Percentiles rank a stretch among this genome's conserved stretches.
Conservation (phyloP, 495 filamentous ascomycete species). For the Niebla homalea region DNA sequence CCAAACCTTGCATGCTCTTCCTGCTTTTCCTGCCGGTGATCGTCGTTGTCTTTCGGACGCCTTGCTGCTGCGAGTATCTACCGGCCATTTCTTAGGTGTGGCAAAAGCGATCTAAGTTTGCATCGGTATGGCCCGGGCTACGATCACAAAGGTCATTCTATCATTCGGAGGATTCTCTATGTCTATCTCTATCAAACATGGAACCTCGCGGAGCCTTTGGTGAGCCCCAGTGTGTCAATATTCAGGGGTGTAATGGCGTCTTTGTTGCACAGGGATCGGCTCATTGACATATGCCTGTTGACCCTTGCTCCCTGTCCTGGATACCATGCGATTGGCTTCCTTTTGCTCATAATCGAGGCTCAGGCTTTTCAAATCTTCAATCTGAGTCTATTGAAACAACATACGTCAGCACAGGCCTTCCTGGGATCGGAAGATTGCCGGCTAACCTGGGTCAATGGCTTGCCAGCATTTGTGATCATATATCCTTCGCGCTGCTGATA, state of each 20-base stretch:
- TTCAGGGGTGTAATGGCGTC: slow-evolving; percentile 1
- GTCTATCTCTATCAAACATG: too few species aligned
- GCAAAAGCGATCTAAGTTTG: too few species aligned
- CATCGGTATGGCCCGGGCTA: too few species aligned
- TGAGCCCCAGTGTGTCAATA: background rate
- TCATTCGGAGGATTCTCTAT: too few species aligned
- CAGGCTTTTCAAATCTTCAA: slow-evolving; percentile 38
- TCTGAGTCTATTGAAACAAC: slow-evolving; percentile 30
- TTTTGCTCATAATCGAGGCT: slow-evolving; percentile 40
- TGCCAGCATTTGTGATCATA: slow-evolving; percentile 30
- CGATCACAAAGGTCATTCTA: too few species aligned
- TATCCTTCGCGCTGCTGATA: slow-evolving; percentile 45
- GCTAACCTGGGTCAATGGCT: slow-evolving; percentile 38
- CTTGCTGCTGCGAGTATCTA: too few species aligned
- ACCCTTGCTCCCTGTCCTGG: slow-evolving; percentile 17
- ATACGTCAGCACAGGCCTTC: background rate
- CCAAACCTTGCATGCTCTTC: too few species aligned
- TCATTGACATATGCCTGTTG: slow-evolving; percentile 37
- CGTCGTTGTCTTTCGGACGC: too few species aligned
- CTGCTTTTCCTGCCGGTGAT: too few species aligned
- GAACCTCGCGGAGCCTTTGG: too few species aligned
- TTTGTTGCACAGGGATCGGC: slow-evolving; percentile 30
- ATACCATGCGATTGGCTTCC: slow-evolving; percentile 36
- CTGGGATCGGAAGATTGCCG: slow-evolving; percentile 2
- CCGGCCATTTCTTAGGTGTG: too few species aligned